Base-by-base conservation (phyloP, 352 stramenopile species). In the Phytophthora pseudosyringae region DNA sequence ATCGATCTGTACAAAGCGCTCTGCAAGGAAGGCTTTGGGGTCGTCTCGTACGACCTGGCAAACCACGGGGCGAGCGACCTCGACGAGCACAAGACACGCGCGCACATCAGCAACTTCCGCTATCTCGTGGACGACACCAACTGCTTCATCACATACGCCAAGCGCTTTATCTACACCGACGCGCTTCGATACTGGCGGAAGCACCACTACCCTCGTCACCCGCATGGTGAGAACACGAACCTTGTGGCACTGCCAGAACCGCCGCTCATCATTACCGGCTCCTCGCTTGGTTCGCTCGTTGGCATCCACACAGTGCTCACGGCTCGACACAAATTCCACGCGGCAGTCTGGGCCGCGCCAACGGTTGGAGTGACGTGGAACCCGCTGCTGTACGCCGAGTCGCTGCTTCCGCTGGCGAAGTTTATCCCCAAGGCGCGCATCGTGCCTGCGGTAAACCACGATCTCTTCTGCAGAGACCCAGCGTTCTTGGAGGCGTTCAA, bases 91-190 rank as follows among this genome's bases (percentile, higher is more conserved):
- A 59, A 64, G 44, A 73, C 74, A 26, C 71, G 76, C 26, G 75
- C 69, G 7, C 75, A 83, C 46, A 69, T 78, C 28, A 64, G 56
- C 40, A 67, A 64, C 48, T 83, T 83, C 55, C 63, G 39, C 7
- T 59, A 80, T 45, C 74, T 87, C 41, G 67, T 87, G 28, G 76
- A 87, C 39, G 78, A 87, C 53, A 79, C 73, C 4, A 81, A 87
- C 45, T 44, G 50, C n/a, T 77, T 83, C 44, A 41, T 85, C 45
- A 59, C 60, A n/a, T 80, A 72, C 40, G 69, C 73, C 9, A 83
- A 83, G 54, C 21, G 54, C 21, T 52, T 41, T 0, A 62, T 84
- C 35, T 75, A 79, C 48, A 64, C 75, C 2, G 43, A 67, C 31
- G 55, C 71, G 9, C 51, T 81, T 35, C 58, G 64, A 32, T 71